These are phyloP conservation scores for Naganishia liquefaciens DNA, from an alignment of 1,284 basidiomycete genomes.

Conservation along the genomic window DNA sequence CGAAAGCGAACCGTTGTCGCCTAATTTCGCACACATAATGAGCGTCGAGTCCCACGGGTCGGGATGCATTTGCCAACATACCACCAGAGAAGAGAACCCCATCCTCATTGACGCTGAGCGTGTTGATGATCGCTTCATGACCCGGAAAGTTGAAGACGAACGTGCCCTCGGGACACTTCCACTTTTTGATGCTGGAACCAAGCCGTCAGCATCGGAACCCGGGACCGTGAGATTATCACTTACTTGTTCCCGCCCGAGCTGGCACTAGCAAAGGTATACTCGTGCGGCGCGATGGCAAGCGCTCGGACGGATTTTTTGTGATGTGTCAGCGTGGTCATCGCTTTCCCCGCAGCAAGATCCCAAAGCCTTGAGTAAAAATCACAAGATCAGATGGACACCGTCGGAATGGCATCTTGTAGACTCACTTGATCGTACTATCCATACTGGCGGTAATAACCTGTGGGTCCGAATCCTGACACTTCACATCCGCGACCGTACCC, in stretches of 20 bases:
- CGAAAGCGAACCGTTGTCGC: conserved; percentile 81
- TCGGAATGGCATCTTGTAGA: conserved; percentile 24
- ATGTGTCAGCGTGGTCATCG: conserved; percentile 91
- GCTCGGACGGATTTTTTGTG: conserved; percentile 98
- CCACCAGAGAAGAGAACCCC: conserved; percentile 97
- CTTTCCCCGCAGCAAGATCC: conserved; percentile 98
- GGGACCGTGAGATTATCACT: conserved; percentile 22
- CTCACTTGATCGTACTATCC: conserved; percentile 90
- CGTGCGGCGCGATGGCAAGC: conserved; percentile 89
- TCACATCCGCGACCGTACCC: conserved; percentile 88
- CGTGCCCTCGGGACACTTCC: conserved; percentile 94
- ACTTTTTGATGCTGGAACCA: conserved; percentile 81
- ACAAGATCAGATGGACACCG: not conserved
- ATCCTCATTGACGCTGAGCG: conserved; percentile 87
- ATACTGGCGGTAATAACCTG: conserved; percentile 97
- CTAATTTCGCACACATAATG: conserved; percentile 32
- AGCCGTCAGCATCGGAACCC: not conserved
- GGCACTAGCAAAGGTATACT: conserved; percentile 92
- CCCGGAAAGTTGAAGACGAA: conserved; percentile 96
- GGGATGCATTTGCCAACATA: conserved; percentile 41
- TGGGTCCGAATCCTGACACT: conserved; percentile 93
- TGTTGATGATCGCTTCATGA: conserved; percentile 97
- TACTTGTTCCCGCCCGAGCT: conserved; percentile 91
- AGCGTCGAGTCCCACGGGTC: conserved; percentile 42
- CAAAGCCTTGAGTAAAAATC: conserved; percentile 71